Evolutionary conservation across 139 green algal species (phyloP).

Genomic region (Micromonas commoda): DNA sequence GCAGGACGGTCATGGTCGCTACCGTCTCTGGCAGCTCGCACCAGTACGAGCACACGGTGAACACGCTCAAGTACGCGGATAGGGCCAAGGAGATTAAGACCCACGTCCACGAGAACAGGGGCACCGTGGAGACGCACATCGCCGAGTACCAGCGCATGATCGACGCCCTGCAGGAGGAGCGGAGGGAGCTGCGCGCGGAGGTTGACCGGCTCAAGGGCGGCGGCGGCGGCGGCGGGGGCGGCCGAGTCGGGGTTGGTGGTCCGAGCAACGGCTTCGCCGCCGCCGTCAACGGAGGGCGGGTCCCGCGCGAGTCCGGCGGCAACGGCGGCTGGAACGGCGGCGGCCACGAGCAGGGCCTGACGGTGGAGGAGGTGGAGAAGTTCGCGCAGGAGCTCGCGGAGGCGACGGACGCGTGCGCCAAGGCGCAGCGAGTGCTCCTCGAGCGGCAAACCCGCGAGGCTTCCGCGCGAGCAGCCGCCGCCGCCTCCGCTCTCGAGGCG

Average conservation of each 20-base stretch:
- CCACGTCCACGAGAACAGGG: constrained; percentile 65
- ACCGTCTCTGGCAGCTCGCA: constrained; percentile 47
- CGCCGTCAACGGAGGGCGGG: neutral
- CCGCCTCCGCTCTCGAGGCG: neutral
- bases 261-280: constrained; percentile 1
- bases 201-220: neutral
- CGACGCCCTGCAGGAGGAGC: constrained; percentile 50
- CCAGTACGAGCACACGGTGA: constrained; percentile 75
- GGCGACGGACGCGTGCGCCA: neutral
- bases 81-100: constrained; percentile 90
- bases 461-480: neutral
- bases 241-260: neutral
- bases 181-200: constrained; percentile 55
- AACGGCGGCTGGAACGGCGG: no score
- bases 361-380: constrained; percentile 1
- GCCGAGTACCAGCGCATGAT: constrained; percentile 39
- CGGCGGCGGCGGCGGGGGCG: neutral
- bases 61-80: constrained; percentile 55
- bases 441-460: neutral
- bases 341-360: no score
- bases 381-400: neutral
- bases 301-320: no score
- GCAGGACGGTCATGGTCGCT: constrained; percentile 77
- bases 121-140: constrained; percentile 69
- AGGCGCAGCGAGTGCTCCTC: neutral